Base-by-base conservation (phyloP, 116 monocot genomes). In the Cymodocea nodosa region DNA sequence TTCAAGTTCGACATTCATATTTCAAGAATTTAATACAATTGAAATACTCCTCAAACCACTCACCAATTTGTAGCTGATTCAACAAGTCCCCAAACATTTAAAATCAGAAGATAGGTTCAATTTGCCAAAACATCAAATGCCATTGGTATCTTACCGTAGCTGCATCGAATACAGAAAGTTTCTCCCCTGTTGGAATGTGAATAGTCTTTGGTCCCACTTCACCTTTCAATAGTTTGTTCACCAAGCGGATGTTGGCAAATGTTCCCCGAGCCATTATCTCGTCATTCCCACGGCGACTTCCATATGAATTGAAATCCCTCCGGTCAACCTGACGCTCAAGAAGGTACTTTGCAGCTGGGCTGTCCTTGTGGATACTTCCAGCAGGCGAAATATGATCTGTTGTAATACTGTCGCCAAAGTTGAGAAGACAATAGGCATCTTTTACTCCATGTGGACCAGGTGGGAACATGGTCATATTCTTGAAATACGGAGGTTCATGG, bases 201-300 rank as follows among this genome's bases (percentile, higher is more conserved):
- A 89, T 70, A 8, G 84, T 89, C 73, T 81, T 79, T 51, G 88
- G 81, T 56, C 84, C 88, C 51, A 84, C 84, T 75, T 89, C 82
- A 35, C 88, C 82, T 22, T 77, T 79, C 68, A 84, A 44, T 34
- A 79, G 70, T 61, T 89, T 89, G 73, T 84, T 89, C 1, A 89
- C 77, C 56, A 89, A 23, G 51, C 82, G 79, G 64, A 84, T 84
- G 44, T 89, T 89, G 2, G 84, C 84, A 80, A 89, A 89, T 9
- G 89, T 82, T 49, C 88, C 84, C 66, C 89, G 71, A 15, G 73
- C 79, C 89, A 89, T 82, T 36, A 89, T 68, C 65, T 84, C 82
- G 71, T 85, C 73, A 74, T 85, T 89, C 13, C 84, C 82, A 60
- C 89, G 82, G 5, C 82, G 77, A 53, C 81, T 79, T 14, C 89